These are phyloP conservation scores for Chaetomium fimeti DNA, from an alignment of 495 filamentous ascomycete species.

Conservation along the genomic window DNA sequence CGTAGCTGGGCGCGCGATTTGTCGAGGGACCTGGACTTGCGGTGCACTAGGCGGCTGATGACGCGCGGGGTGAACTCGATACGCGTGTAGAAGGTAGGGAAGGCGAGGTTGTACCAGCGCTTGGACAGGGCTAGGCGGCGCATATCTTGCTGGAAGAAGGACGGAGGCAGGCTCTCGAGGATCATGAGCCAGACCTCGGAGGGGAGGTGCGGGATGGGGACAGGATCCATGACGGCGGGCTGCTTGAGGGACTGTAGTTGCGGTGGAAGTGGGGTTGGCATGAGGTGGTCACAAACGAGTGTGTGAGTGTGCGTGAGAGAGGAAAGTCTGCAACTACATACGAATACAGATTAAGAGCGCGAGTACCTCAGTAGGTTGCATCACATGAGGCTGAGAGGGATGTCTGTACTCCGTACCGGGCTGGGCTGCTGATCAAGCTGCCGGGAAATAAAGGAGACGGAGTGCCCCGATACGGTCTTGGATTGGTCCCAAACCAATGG, in stretches of 20 bases:
- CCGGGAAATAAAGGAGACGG: background rate
- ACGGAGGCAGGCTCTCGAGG: constrained; percentile 23
- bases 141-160: constrained; percentile 30
- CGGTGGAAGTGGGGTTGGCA: background rate
- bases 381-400: background rate
- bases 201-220: constrained; percentile 19
- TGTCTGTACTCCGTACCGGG: no score
- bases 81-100: constrained; percentile 22
- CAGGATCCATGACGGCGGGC: constrained; percentile 4
- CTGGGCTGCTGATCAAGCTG: background rate
- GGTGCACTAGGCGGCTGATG: constrained; percentile 27
- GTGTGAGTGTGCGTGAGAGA: no score
- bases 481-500: constrained; percentile 4
- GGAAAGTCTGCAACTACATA: no score
- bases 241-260: background rate
- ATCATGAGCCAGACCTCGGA: constrained; percentile 29
- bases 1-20: constrained; percentile 15
- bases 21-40: constrained; percentile 19
- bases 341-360: no score
- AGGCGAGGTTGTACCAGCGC: constrained; percentile 29
- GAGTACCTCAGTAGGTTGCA: background rate
- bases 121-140: constrained; percentile 26
- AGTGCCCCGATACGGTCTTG: background rate
- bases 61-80: constrained; percentile 28
- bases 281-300: background rate